Base-by-base conservation (phyloP, 495 filamentous ascomycete genomes). In the Penicillium psychrofluorescens region DNA sequence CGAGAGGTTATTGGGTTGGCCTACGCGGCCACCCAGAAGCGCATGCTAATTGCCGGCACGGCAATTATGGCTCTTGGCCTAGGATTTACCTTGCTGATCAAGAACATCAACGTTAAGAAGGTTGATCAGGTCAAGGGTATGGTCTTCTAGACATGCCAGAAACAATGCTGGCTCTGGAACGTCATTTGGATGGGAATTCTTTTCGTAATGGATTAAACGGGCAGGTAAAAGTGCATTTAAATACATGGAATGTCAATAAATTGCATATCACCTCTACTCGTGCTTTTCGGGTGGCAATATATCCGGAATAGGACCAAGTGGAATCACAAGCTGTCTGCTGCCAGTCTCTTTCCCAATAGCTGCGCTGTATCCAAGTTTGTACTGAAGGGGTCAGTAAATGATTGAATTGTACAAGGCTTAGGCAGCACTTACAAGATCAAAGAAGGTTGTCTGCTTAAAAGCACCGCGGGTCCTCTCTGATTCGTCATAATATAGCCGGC, bases 391-490 rank as follows among this genome's bases (percentile, higher is more conserved):
- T 11, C 11, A 28, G 2, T 12, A 6, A 11, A 11, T 34, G 6
- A 3, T 7, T 34, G 7, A 11, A 34, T 9, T 34, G 1, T 34
- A 1, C 2, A 12, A 34, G 7, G 9, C 2, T 11, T 7, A 34
- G 22, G 4, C 22, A 34, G 32, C 7, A 67, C 72, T 66, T 50
- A 80, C 78, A 47, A 59, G 41, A 46, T 76, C 59, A 54, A 90
- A 88, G 44, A 79, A 68, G 13, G 84, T 85, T 11, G 85, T 88
- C 38, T 80, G 72, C 52, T 70, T 75, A 56, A 90, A 91, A 2
- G 78, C 84, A 11, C 75, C 70, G 10, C 62, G 60, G 4, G 70
- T 72, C 39, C 54, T 53, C 44, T 68, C 64, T 7, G 75, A 72
- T 12, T 78, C 66, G 49, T 81, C 78, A 76, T 81, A 89, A 63